These are phyloP conservation scores for Jatropha multifida DNA, from an alignment of 441 rosid genomes.

Conservation along the genomic window DNA sequence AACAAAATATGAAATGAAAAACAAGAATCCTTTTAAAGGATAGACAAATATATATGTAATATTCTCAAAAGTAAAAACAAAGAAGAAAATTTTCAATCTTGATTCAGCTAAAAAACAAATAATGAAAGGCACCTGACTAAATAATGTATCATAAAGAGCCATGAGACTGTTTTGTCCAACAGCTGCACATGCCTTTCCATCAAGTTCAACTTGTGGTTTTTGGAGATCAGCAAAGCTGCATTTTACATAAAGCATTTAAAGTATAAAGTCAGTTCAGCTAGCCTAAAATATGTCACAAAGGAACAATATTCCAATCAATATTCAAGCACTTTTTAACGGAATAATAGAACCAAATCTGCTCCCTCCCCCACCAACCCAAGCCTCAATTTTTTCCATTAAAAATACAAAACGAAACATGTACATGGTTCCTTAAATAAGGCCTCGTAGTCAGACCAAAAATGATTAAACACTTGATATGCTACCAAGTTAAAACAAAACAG, in stretches of 20 bases:
- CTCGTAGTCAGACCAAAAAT: neutral
- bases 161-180: slow-evolving; percentile 97
- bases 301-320: neutral
- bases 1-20: neutral
- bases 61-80: slow-evolving; percentile 5
- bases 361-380: neutral
- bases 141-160: slow-evolving; percentile 91
- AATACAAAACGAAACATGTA: neutral
- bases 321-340: neutral
- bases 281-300: neutral
- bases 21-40: neutral
- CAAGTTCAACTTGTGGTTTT: slow-evolving; percentile 84
- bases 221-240: slow-evolving; percentile 94
- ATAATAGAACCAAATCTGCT: neutral
- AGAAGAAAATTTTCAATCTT: neutral
- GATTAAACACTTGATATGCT: neutral
- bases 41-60: neutral
- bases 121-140: slow-evolving; percentile 59
- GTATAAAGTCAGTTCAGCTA: neutral
- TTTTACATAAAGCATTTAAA: slow-evolving; percentile 12
- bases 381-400: neutral
- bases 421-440: neutral
- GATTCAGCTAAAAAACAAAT: neutral
- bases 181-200: slow-evolving; percentile 99
- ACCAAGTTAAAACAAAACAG: neutral